Evolutionary conservation across 177 flowering plant species (phyloP).

Genomic region (Telopea speciosissima): DNA sequence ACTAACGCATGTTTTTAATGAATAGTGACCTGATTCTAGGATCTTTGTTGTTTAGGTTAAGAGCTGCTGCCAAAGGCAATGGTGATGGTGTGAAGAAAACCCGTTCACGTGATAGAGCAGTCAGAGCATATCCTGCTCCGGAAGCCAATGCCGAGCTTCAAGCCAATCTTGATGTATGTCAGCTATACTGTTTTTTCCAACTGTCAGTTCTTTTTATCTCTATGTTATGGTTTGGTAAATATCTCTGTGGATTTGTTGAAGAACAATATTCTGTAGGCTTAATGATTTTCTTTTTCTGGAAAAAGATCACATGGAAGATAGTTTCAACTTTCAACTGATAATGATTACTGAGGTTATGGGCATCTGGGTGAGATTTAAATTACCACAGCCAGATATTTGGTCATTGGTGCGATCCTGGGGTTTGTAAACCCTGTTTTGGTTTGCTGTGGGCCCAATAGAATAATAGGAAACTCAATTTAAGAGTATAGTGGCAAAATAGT

Average conservation of each 20-base stretch:
- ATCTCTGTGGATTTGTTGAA: neutral
- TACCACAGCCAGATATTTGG: neutral
- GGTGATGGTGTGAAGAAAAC: slow-evolving; percentile 59
- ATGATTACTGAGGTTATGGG: neutral
- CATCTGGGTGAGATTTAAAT: neutral
- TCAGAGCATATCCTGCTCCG: slow-evolving; percentile 72
- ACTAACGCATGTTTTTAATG: neutral
- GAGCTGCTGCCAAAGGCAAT: slow-evolving; percentile 66
- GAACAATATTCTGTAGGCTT: neutral
- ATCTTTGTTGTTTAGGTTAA: slow-evolving; percentile 32
- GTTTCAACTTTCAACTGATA: too few relatives aligned
- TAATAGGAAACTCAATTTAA: too few relatives aligned
- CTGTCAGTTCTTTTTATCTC: neutral
- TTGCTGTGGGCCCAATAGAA: too few relatives aligned
- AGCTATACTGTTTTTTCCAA: slow-evolving; percentile 16
- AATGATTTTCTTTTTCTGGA: neutral
- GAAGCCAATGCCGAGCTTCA: slow-evolving; percentile 93
- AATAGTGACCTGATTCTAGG: neutral
- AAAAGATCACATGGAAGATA: neutral
- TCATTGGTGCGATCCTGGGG: too few relatives aligned
- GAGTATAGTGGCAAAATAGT: too few relatives aligned
- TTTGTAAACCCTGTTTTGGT: too few relatives aligned
- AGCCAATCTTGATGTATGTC: slow-evolving; percentile 80
- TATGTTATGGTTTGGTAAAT: neutral
- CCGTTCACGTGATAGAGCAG: slow-evolving; percentile 58